Percentiles rank a stretch among this genome's conserved stretches.
phyloP scores from a whole-genome alignment of 1,139 yeast species.

The Pichia sorboxylosa region DNA sequence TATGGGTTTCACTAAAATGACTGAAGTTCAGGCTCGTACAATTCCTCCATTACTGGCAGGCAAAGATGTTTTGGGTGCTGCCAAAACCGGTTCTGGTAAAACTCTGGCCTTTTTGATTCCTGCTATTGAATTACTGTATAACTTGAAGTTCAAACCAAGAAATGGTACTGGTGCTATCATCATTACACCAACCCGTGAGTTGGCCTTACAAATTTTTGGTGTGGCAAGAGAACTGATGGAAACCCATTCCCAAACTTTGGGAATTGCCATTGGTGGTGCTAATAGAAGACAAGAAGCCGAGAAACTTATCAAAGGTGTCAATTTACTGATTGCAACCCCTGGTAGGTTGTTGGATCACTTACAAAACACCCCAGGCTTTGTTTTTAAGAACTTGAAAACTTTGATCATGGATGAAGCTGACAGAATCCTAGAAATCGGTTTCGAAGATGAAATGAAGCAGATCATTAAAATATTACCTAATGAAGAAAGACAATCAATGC shows the following conservation, averaged over 20 bases:
- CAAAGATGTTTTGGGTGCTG: constrained; percentile 91
- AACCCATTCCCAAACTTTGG: constrained; percentile 85
- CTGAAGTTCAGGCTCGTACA: constrained; percentile 86
- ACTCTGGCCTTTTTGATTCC: constrained; percentile 92
- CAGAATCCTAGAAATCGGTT: constrained; percentile 91
- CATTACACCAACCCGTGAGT: constrained; percentile 81
- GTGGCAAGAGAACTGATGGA: constrained; percentile 91
- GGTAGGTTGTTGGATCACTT: constrained; percentile 93
- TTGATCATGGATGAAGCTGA: constrained; percentile 95
- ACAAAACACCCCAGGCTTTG: constrained; percentile 89
- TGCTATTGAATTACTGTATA: constrained; percentile 82
- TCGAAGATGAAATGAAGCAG: constrained; percentile 97
- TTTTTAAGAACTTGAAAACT: constrained; percentile 88
- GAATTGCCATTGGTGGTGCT: constrained; percentile 97
- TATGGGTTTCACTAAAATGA: constrained; percentile 87
- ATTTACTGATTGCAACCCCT: constrained; percentile 89
- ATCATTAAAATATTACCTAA: constrained; percentile 88
- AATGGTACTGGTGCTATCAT: constrained; percentile 86
- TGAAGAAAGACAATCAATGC: constrained; percentile 91
- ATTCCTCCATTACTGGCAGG: constrained; percentile 94
- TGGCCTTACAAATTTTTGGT: constrained; percentile 93
- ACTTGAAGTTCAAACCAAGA: constrained; percentile 82
- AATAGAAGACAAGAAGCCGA: constrained; percentile 96
- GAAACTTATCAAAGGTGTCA: constrained; percentile 86
- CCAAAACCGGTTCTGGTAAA: constrained; percentile 96